Conservation (phyloP, 1,139 yeast genomes). For the Hansenula lynferdii region DNA sequence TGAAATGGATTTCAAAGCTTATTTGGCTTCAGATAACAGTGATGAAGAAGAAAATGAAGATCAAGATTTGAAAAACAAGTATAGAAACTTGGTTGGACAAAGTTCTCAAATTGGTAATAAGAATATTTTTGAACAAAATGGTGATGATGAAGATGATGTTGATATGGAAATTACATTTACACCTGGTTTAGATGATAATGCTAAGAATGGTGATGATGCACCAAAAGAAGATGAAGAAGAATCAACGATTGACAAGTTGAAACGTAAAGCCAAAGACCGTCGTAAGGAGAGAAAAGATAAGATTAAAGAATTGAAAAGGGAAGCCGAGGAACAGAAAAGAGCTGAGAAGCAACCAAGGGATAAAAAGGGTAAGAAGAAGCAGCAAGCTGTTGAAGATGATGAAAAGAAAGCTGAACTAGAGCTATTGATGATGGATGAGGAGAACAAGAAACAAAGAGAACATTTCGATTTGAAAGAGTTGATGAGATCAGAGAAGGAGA, state of each 20-base stretch:
- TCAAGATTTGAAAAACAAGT: conserved; percentile 48
- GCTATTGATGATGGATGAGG: conserved; percentile 67
- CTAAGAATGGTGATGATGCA: conserved; percentile 23
- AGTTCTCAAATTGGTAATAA: conserved; percentile 34
- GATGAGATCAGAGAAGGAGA: conserved; percentile 63
- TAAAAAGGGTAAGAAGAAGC: conserved; percentile 24
- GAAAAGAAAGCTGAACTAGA: conserved; percentile 68
- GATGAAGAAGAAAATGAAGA: conserved; percentile 43
- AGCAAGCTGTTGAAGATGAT: conserved; percentile 18
- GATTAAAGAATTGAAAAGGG: conserved; percentile 51
- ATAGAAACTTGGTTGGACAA: conserved; percentile 55
- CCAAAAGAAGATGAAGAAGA: conserved; percentile 51
- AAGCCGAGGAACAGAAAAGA: conserved; percentile 37
- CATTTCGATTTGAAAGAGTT: conserved; percentile 84
- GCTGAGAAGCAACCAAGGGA: conserved; percentile 18
- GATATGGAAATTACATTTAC: conserved; percentile 97
- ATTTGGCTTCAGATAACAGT: conserved; percentile 86
- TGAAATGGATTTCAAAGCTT: conserved; percentile 95
- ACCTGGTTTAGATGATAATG: conserved; percentile 67
- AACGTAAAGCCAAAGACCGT: conserved; percentile 90
- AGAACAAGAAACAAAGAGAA: conserved; percentile 32
- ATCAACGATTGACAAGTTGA: conserved; percentile 75
- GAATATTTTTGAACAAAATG: conserved; percentile 25
- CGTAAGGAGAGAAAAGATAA: conserved; percentile 76
- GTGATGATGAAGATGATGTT: conserved; percentile 55